A percentile compares a stretch with the other conserved stretches of the same genome.
These are phyloP conservation scores for Eremothecium cymbalariae DNA, from an alignment of 1,139 yeast genomes.

Conservation along the genomic window DNA sequence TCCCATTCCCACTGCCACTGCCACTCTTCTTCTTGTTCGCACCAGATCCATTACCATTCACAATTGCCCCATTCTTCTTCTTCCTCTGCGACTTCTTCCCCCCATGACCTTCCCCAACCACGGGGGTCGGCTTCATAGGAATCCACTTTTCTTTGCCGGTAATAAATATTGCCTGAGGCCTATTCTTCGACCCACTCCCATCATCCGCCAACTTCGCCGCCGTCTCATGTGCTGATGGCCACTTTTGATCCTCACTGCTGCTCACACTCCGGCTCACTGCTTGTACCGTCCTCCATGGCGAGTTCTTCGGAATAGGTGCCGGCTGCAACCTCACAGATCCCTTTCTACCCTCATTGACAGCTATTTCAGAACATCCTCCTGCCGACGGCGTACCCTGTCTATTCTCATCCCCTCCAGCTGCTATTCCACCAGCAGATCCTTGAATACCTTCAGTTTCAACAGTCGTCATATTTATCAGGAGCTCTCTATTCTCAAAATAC, in stretches of 20 bases:
- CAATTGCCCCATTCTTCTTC: slow-evolving; percentile 9
- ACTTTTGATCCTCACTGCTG: slow-evolving; percentile 40
- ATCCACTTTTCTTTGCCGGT: slow-evolving; percentile 80
- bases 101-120: slow-evolving; percentile 22
- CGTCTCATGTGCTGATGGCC: slow-evolving; percentile 52
- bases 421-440: slow-evolving; percentile 4
- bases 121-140: slow-evolving; percentile 56
- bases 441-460: slow-evolving; percentile 3
- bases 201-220: slow-evolving; percentile 19
- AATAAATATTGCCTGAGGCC: slow-evolving; percentile 32
- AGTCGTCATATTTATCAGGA: slow-evolving; percentile 1
- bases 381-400: not conserved
- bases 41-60: slow-evolving; percentile 1
- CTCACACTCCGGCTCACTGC: slow-evolving; percentile 31
- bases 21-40: slow-evolving; percentile 1
- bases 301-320: slow-evolving; percentile 66
- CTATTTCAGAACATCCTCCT: slow-evolving; percentile 8
- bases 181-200: slow-evolving; percentile 26
- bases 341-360: slow-evolving; percentile 14
- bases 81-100: slow-evolving; percentile 12
- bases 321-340: slow-evolving; percentile 43
- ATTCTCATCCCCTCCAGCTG: slow-evolving; percentile 2
- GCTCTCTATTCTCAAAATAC: not conserved
- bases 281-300: slow-evolving; percentile 56
- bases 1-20: slow-evolving; percentile 12